Evolutionary conservation across 495 filamentous ascomycete species (phyloP).

Genomic region (Xylaria longipes): DNA sequence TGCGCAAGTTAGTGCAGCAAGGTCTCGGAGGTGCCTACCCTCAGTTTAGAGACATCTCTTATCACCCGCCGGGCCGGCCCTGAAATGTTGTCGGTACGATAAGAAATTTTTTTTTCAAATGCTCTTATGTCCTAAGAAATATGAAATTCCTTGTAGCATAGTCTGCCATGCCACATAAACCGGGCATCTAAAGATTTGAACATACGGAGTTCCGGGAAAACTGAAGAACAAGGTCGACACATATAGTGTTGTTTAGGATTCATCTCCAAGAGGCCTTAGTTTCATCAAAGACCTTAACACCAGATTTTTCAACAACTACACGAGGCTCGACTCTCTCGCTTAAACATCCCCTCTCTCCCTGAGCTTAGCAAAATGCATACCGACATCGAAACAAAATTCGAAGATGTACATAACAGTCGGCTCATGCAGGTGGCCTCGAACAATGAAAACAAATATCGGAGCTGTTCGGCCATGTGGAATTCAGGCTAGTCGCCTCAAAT

Average conservation of each 20-base stretch:
- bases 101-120: not conserved
- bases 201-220: not conserved
- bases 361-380: too few species aligned
- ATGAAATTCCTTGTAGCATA: not conserved
- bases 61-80: not conserved
- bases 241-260: too few species aligned
- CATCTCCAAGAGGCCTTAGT: too few species aligned
- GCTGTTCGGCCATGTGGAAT: not conserved
- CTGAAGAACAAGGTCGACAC: not conserved
- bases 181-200: not conserved
- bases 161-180: not conserved
- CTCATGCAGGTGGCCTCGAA: too few species aligned
- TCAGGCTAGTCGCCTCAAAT: not conserved
- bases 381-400: too few species aligned
- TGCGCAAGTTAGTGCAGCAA: not conserved
- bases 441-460: not conserved
- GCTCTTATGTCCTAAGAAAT: not conserved
- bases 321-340: too few species aligned
- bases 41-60: not conserved
- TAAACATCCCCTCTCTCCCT: too few species aligned
- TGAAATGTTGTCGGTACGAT: not conserved
- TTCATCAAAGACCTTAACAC: too few species aligned
- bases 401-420: too few species aligned
- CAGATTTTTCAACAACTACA: too few species aligned
- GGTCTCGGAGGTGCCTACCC: not conserved